Evolutionary conservation across 2,329 filamentous ascomycete species (phyloP).

Genomic region (Clonostachys rhizophaga): DNA sequence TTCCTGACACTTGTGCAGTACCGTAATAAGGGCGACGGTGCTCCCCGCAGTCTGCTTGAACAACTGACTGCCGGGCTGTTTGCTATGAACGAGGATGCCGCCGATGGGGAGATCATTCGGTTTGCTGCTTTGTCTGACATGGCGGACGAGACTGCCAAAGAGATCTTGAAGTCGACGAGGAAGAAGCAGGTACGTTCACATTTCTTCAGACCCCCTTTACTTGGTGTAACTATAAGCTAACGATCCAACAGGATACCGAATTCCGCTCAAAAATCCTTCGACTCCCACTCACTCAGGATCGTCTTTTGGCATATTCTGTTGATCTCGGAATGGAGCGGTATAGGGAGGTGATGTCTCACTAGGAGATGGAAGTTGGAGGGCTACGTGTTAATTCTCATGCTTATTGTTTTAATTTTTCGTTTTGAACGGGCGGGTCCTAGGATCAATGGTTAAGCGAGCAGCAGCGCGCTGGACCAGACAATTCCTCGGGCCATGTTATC

Average conservation of each 20-base stretch:
- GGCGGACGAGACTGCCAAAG: constrained; percentile 65
- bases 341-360: constrained; percentile 53
- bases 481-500: too few species aligned
- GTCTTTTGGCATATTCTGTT: constrained; percentile 64
- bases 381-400: too few species aligned
- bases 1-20: constrained; percentile 49
- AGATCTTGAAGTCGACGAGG: constrained; percentile 51
- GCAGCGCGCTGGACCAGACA: too few species aligned
- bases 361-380: constrained; percentile 1
- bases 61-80: constrained; percentile 52
- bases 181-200: constrained; percentile 48
- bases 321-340: constrained; percentile 68
- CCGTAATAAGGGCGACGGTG: constrained; percentile 30
- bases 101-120: constrained; percentile 44
- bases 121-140: constrained; percentile 78
- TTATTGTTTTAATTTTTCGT: too few species aligned
- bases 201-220: not conserved
- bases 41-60: constrained; percentile 43
- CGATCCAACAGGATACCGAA: constrained; percentile 21
- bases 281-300: constrained; percentile 68
- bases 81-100: constrained; percentile 41
- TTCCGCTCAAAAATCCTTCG: constrained; percentile 41
- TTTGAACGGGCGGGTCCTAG: too few species aligned
- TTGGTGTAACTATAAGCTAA: not conserved
- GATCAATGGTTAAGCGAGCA: too few species aligned